Base-by-base conservation (phyloP, 2,329 filamentous ascomycete species). In the Hypoxylon sp. region DNA sequence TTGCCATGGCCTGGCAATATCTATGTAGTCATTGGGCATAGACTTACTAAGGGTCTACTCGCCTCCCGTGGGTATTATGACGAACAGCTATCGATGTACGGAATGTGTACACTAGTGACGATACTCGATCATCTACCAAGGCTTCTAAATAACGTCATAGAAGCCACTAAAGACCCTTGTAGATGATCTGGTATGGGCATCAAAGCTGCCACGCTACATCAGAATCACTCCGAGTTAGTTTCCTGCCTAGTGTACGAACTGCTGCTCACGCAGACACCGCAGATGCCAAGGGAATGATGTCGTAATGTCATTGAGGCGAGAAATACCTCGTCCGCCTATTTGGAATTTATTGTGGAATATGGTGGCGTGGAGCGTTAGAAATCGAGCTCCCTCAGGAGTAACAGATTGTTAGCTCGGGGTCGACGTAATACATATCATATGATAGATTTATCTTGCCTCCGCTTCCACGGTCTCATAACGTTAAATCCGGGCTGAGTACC, bases 111-210 rank as follows among this genome's bases (percentile, higher is more conserved):
- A 13, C n/a, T 27, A 11, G 58, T 3, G 8, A 17, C 39, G 32
- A 13, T 50, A 24, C 7, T 44, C 42, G 57, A 65, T 61, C 62
- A 19, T 29, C 44, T 27, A 19, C 42, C 15, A 35, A n/a, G 24
- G 48, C 35, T 24, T 17, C 19, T 24, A 32, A 37, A 29, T 50
- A 46, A 62, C 52, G 53, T 67, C 64, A 62, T 67, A 44, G 57
- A 52, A 21, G 19, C 19, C 27, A 32, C 47, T 13, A 5, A 2
- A 24, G 19, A 29, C 53, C 37, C 60, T 48, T 56, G 47, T 61
- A 27, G 64, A 47, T 57, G 60, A 67, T 67, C 59, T 46, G 56
- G 62, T 62, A 62, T 32, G 56, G 48, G 15, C 24, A 48, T 51
- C 47, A 42, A 57, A 10, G n/a, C 17, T 44, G 6, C 39, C 7